These are phyloP conservation scores for Nyssa sinensis DNA, from an alignment of 148 eudicot genomes.

Conservation along the genomic window DNA sequence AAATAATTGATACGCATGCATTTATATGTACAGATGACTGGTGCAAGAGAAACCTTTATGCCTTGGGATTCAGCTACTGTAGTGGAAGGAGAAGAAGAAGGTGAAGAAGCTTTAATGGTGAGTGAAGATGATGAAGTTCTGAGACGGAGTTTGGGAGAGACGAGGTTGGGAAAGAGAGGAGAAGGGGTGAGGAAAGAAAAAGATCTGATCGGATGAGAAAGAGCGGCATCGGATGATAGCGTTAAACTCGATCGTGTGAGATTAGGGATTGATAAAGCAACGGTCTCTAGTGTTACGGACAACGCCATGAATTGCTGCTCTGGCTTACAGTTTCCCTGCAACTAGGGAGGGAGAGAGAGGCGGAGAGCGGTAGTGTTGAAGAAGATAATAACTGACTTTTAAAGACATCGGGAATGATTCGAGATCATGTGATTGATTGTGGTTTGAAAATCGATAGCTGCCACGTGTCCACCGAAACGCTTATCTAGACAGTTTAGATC, in stretches of 20 bases:
- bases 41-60: constrained; percentile 39
- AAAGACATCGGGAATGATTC: not conserved
- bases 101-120: constrained; percentile 50
- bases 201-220: constrained; percentile 16
- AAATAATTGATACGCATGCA: not conserved
- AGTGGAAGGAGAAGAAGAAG: constrained; percentile 33
- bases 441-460: not conserved
- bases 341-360: constrained; percentile 6
- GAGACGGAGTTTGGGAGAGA: constrained; percentile 8
- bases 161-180: not conserved
- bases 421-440: not conserved
- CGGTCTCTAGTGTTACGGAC: constrained; percentile 17
- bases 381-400: not conserved
- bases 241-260: constrained; percentile 17
- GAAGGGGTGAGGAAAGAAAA: constrained; percentile 23
- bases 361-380: not conserved
- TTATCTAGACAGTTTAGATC: not conserved
- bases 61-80: constrained; percentile 40
- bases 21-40: no score
- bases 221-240: constrained; percentile 11
- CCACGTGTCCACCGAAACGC: constrained; percentile 2
- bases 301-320: constrained; percentile 35
- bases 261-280: constrained; percentile 5
- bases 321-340: not conserved
- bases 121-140: constrained; percentile 3